Evolutionary conservation across 345 rosid species (phyloP).

Genomic region (Stellera chamaejasme): DNA sequence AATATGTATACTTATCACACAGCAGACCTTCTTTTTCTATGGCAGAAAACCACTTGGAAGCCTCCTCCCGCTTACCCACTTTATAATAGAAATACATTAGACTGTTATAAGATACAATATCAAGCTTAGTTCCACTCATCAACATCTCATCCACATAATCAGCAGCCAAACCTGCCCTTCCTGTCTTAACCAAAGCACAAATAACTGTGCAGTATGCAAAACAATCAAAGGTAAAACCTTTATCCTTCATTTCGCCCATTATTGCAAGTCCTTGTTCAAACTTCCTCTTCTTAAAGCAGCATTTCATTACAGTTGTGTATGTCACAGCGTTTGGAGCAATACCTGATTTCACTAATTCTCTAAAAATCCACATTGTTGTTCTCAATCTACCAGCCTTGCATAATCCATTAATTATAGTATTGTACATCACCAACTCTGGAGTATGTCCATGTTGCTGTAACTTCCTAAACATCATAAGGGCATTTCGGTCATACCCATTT

Average conservation of each 20-base stretch:
- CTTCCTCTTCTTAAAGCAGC: constrained; percentile 42
- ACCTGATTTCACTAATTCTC: constrained; percentile 42
- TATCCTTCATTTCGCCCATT: constrained; percentile 39
- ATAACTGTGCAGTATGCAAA: constrained; percentile 53
- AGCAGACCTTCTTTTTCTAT: constrained; percentile 43
- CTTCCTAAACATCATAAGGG: constrained; percentile 39
- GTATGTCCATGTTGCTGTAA: constrained; percentile 42
- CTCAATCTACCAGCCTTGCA: constrained; percentile 43
- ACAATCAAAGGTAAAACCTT: constrained; percentile 66
- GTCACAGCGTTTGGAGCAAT: constrained; percentile 49
- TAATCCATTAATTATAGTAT: constrained; percentile 58
- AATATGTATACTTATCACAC: constrained; percentile 60
- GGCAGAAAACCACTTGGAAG: constrained; percentile 35
- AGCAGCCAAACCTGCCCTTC: constrained; percentile 39
- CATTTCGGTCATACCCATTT: constrained; percentile 35
- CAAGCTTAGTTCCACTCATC: constrained; percentile 45
- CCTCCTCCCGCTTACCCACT: constrained; percentile 44
- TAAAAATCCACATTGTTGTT: constrained; percentile 42
- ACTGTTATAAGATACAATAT: constrained; percentile 60
- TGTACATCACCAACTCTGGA: constrained; percentile 49
- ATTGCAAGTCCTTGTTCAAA: constrained; percentile 46
- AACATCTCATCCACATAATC: constrained; percentile 31
- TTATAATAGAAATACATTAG: constrained; percentile 48
- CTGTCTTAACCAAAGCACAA: constrained; percentile 50
- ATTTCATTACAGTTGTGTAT: constrained; percentile 57